Base-by-base conservation (phyloP, 352 stramenopile species). In the Globisporangium cederbergense region DNA sequence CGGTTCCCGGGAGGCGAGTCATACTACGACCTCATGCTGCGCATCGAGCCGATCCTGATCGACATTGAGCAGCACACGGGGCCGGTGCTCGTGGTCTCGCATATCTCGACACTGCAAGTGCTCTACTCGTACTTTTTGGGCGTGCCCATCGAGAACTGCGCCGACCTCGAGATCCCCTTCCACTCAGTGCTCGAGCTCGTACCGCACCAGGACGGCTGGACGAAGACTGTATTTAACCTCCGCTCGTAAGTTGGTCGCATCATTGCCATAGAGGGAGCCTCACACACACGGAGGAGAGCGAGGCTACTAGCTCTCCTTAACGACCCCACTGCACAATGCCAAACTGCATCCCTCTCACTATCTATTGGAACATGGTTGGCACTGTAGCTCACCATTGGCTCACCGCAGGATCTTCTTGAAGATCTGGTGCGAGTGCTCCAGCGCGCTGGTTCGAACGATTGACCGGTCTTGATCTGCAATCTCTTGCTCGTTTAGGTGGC, bases 21-120 rank as follows among this genome's bases (percentile, higher is more conserved):
- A 8, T 98, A 98, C 72, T 83, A 93, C 50, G 94, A 98, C 70
- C 87, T 98, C 30, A 98, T 98, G 77, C 73, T 96, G 65, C 88
- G 94, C 18, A 72, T 98, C 25, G 83, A 96, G 63, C 91, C 92
- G 32, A 81, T 98, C 51, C 87, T 98, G 58, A 97, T 98, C 63
- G 93, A 98, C 73, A 93, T 98, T 40, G 88, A 95, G 64, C 85
- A 95, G 56, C 84, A 93, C 70, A 93, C 85, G n/a, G 81, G 85
- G 0, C 85, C 87, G 8, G 87, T 96, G 55, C 62, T 91, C 13
- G 83, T 96, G n/a, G 84, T 96, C 32, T 93, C 85, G 3, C 85
- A 94, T 70, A 92, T 91, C 30, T 93, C 86, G 50, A 93, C 86
- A 40, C 71, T 95, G 7, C 87, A 93, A 75, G 86, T 93, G 52